Evolutionary conservation across 768 basidiomycete genomes (phyloP).

Genomic region (Phanerochaete sordida): DNA sequence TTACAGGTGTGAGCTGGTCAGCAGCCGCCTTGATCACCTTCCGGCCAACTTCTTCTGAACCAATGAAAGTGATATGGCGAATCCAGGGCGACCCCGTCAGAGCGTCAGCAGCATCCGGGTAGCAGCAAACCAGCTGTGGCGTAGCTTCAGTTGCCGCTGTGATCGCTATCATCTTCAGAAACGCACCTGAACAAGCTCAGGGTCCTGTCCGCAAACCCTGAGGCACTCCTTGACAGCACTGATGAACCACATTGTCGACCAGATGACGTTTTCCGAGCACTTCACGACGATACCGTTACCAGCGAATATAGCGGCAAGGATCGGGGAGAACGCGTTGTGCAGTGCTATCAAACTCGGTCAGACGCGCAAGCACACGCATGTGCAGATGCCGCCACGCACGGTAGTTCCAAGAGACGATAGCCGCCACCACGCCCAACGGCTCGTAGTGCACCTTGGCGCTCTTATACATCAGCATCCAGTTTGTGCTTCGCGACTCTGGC

Average conservation of each 20-base stretch:
- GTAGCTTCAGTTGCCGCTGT: too few species aligned
- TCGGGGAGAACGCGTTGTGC: slow-evolving; percentile 93
- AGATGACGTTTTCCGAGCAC: slow-evolving; percentile 88
- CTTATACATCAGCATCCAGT: slow-evolving; percentile 73
- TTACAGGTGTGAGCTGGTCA: slow-evolving; percentile 84
- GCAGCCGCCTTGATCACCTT: slow-evolving; percentile 84
- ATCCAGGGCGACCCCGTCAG: slow-evolving; percentile 77
- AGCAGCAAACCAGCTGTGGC: slow-evolving; percentile 73
- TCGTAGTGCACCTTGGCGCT: slow-evolving; percentile 79
- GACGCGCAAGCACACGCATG: not conserved
- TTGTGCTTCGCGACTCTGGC: slow-evolving; percentile 67
- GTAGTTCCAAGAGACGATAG: slow-evolving; percentile 94
- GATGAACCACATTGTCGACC: slow-evolving; percentile 85
- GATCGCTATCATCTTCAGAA: not conserved
- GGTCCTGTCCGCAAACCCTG: slow-evolving; percentile 75
- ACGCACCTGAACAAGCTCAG: slow-evolving; percentile 80
- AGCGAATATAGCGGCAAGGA: slow-evolving; percentile 85
- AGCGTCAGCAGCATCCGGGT: slow-evolving; percentile 80
- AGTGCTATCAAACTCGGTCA: slow-evolving; percentile 50
- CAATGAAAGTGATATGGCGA: slow-evolving; percentile 94
- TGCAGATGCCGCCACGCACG: slow-evolving; percentile 41
- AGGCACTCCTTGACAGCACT: slow-evolving; percentile 75
- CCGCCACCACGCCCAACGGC: slow-evolving; percentile 89
- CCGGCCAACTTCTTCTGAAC: slow-evolving; percentile 74
- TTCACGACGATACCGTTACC: slow-evolving; percentile 91